Conservation (phyloP, 2,329 filamentous ascomycete species). For the Sclerotinia trifoliorum region DNA sequence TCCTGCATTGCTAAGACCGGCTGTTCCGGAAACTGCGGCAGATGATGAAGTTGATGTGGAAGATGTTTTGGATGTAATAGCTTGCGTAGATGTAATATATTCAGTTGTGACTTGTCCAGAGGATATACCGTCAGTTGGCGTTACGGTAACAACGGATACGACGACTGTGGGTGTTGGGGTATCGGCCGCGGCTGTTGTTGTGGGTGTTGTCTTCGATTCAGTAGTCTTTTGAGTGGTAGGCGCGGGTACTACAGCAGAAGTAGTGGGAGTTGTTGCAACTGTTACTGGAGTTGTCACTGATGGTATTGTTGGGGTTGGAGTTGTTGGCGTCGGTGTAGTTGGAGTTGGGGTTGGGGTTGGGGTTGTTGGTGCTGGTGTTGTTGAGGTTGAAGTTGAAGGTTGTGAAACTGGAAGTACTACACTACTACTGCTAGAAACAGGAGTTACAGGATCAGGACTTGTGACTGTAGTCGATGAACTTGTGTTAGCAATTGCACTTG, state of each 20-base stretch:
- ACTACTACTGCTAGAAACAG: slow-evolving; percentile 13
- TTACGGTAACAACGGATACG: slow-evolving; percentile 16
- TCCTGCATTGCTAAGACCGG: slow-evolving; percentile 23
- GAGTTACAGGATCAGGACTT: slow-evolving; percentile 20
- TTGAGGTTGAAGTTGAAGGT: slow-evolving; percentile 21
- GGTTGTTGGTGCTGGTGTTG: slow-evolving; percentile 14
- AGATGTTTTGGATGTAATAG: slow-evolving; percentile 12
- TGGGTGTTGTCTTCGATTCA: slow-evolving; percentile 33
- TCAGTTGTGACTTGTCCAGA: slow-evolving; percentile 25
- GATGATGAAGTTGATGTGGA: slow-evolving; percentile 28
- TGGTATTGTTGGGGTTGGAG: slow-evolving; percentile 19
- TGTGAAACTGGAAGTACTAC: slow-evolving; percentile 19
- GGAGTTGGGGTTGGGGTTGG: slow-evolving; percentile 26
- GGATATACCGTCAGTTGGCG: slow-evolving; percentile 7
- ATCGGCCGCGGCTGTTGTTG: slow-evolving; percentile 24
- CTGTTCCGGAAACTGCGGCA: slow-evolving; percentile 31
- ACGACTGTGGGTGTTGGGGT: slow-evolving; percentile 29
- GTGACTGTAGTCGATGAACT: slow-evolving; percentile 32
- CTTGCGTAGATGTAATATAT: slow-evolving; percentile 26
- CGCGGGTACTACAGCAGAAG: slow-evolving; percentile 22
- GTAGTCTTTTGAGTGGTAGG: slow-evolving; percentile 27
- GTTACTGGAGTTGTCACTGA: slow-evolving; percentile 25
- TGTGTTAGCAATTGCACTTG: slow-evolving; percentile 37
- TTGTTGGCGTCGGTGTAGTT: slow-evolving; percentile 25
- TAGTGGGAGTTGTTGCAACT: slow-evolving; percentile 23